These are phyloP conservation scores for Russula sp. DNA, from an alignment of 768 basidiomycete species.

Conservation along the genomic window DNA sequence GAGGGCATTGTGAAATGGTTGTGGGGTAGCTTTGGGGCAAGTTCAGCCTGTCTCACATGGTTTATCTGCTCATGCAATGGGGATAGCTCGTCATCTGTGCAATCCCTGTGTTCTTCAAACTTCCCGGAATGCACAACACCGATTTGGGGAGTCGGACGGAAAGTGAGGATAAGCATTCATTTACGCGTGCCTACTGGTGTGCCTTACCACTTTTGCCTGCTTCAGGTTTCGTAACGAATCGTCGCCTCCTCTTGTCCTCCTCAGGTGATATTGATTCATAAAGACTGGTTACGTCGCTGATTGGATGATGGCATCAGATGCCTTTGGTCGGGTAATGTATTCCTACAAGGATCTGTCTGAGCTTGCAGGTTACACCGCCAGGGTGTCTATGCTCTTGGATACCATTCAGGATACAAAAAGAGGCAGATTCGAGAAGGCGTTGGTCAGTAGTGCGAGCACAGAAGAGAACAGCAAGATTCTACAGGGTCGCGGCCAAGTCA, in stretches of 20 bases:
- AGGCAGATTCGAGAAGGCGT: conserved; percentile 83
- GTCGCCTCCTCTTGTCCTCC: conserved; percentile 79
- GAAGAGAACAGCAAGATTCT: conserved; percentile 74
- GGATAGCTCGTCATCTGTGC: conserved; percentile 64
- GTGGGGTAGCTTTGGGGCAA: conserved; percentile 91
- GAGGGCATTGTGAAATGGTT: conserved; percentile 96
- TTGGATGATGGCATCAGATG: conserved; percentile 46
- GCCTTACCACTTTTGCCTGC: neutral
- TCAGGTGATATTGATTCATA: conserved; percentile 43
- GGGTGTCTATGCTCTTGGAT: conserved; percentile 82
- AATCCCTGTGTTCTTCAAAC: conserved; percentile 85
- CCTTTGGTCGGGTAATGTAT: conserved; percentile 93
- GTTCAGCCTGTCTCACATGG: conserved; percentile 25
- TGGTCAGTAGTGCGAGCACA: conserved; percentile 65
- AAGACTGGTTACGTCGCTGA: neutral
- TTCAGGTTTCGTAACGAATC: conserved; percentile 89
- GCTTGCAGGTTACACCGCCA: conserved; percentile 90
- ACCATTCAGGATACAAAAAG: conserved; percentile 82
- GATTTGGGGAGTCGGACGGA: conserved; percentile 89
- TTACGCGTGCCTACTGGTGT: neutral
- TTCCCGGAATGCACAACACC: conserved; percentile 56
- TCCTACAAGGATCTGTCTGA: conserved; percentile 96
- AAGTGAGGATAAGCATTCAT: conserved; percentile 54
- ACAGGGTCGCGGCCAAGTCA: conserved; percentile 65
- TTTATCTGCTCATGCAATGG: neutral